A percentile compares a stretch with the other conserved stretches of the same genome.
Conservation (phyloP, 345 rosid species). For the Murraya koenigii region DNA sequence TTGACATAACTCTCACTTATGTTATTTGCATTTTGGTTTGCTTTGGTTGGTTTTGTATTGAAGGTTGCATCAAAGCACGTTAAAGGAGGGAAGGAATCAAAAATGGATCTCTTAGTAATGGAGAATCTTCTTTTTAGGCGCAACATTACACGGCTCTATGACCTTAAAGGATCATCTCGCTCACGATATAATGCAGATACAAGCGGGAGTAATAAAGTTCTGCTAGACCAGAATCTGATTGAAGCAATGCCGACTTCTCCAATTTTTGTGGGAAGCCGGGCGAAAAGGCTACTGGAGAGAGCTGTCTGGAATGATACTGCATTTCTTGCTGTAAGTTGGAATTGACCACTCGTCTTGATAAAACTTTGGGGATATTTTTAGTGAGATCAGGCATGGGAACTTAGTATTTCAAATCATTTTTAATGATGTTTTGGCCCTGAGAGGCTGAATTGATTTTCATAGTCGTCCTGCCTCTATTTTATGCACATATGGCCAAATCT, state of each 20-base stretch:
- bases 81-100: slow-evolving; percentile 89
- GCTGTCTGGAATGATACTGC: slow-evolving; percentile 98
- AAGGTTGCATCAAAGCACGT: slow-evolving; percentile 83
- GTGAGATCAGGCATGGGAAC: background rate
- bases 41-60: slow-evolving; percentile 23
- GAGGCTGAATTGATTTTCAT: background rate
- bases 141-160: slow-evolving; percentile 75
- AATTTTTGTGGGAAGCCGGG: slow-evolving; percentile 88
- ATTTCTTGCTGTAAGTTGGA: slow-evolving; percentile 84
- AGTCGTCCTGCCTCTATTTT: background rate
- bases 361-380: background rate
- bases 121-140: slow-evolving; percentile 91
- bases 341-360: slow-evolving; percentile 3
- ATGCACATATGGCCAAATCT: background rate
- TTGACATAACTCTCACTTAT: background rate
- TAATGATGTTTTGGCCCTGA: background rate
- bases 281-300: slow-evolving; percentile 85
- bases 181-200: slow-evolving; percentile 92
- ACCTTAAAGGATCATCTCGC: slow-evolving; percentile 93
- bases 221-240: slow-evolving; percentile 92
- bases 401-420: background rate
- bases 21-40: slow-evolving; percentile 7
- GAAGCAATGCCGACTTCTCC: slow-evolving; percentile 98
- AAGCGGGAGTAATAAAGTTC: slow-evolving; percentile 82
- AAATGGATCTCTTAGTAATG: slow-evolving; percentile 94